A percentile compares a stretch with the other conserved stretches of the same genome.
Evolutionary conservation across 805 yeast species (phyloP).

Genomic region (Starmerella ratchasimensis): DNA sequence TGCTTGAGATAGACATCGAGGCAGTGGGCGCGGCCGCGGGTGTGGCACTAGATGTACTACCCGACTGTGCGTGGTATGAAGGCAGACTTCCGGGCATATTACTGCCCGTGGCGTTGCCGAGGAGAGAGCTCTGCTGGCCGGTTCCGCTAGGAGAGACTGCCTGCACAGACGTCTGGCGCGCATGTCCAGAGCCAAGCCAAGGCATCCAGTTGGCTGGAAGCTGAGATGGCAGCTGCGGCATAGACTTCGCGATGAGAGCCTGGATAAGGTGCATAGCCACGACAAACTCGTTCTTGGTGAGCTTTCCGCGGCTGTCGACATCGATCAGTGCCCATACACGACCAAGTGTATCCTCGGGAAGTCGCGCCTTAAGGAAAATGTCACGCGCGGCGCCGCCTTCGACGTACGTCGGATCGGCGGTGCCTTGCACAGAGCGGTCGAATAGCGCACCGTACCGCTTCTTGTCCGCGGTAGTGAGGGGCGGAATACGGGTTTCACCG

Average conservation of each 20-base stretch:
- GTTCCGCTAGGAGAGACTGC: no score
- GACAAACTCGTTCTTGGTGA: slow-evolving; percentile 62
- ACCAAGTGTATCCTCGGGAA: slow-evolving; percentile 65
- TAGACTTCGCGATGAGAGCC: slow-evolving; percentile 50
- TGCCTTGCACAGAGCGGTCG: slow-evolving; percentile 52
- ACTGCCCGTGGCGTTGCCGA: background rate
- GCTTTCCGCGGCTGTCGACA: slow-evolving; percentile 54
- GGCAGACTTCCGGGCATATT: background rate
- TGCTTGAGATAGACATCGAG: slow-evolving; percentile 44
- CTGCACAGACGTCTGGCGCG: slow-evolving; percentile 4
- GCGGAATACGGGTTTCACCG: slow-evolving; percentile 24
- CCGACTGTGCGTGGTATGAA: background rate
- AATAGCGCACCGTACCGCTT: slow-evolving; percentile 37
- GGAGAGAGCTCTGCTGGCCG: no score
- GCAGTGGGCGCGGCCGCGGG: background rate
- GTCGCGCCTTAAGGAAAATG: slow-evolving; percentile 76
- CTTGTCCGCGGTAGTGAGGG: slow-evolving; percentile 26
- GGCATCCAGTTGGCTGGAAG: slow-evolving; percentile 31
- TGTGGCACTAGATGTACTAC: no score
- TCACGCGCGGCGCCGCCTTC: slow-evolving; percentile 71
- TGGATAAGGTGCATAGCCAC: slow-evolving; percentile 94
- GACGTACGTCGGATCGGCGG: slow-evolving; percentile 45
- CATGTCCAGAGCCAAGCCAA: slow-evolving; percentile 18
- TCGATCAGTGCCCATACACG: slow-evolving; percentile 86
- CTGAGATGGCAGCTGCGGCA: slow-evolving; percentile 42